Evolutionary conservation across 2,329 filamentous ascomycete genomes (phyloP), one percentile per base, ranked within the genome.

Genomic region (Intubia oerlemansii): DNA sequence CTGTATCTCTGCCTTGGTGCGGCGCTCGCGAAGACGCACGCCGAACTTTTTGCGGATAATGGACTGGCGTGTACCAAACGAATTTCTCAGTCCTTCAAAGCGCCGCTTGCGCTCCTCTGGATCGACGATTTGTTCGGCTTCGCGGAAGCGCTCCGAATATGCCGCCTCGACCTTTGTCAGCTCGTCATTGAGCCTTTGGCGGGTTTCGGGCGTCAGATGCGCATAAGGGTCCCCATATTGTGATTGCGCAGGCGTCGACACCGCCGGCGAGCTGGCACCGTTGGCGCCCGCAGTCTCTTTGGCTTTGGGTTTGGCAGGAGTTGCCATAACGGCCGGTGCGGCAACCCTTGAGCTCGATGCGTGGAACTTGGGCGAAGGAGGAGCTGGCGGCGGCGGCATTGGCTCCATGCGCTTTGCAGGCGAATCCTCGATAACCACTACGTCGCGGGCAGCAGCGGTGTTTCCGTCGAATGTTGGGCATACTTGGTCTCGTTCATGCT

Each of bases 31-130:
- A 10, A 68, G 49, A 2, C 54, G 52, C 18, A 69, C 60, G n/a
- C 63, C 63, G 34, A 58, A 67, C 34, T 56, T 65, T 41, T 64
- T 67, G 10, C 64, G 54, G 4, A 64, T 58, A n/a, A 52, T 52
- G 30, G 59, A 65, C 41, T 65, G 61, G 32, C 62, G 64, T 4
- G 60, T 65, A 24, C 57, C 57, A 37, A 60, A 63, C 4, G 53
- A 54, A 36, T 66, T 67, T 23, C 56, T 56, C 2, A 66, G 38
- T 8, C 48, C 53, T 0, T 52, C 49, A 0, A 65, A 29, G 26
- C 38, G 44, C 1, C 11, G 36, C 33, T 36, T 47, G 28, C 40
- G 46, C 35, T 40, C 42, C 24, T 32, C 38, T 2, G 46, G 42
- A 21, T 57, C 49, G 0, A 40, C 31, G 8, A 60, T 45, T 4